A percentile compares a stretch with the other conserved stretches of the same genome.
These are phyloP conservation scores for Magnolia kwangsiensis DNA, from an alignment of 164 flowering plant species.

Conservation along the genomic window DNA sequence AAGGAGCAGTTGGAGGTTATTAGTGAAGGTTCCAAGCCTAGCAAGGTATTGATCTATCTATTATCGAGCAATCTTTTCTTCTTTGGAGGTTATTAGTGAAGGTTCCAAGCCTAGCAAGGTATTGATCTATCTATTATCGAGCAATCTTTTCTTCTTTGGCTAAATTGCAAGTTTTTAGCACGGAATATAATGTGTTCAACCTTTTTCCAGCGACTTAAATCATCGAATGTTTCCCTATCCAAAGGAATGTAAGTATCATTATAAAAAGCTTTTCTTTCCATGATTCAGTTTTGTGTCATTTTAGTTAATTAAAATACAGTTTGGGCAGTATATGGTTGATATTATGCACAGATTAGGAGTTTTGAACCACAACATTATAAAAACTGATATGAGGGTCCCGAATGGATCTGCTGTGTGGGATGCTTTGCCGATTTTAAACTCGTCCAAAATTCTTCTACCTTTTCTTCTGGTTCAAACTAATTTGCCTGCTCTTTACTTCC, in stretches of 20 bases:
- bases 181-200: not conserved
- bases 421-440: not conserved
- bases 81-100: conserved; percentile 70
- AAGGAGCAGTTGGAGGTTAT: too few relatives aligned
- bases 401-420: not conserved
- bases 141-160: not conserved
- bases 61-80: too few relatives aligned
- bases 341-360: not conserved
- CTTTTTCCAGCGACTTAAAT: conserved; percentile 43
- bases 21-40: too few relatives aligned
- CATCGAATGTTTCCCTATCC: conserved; percentile 25
- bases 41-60: too few relatives aligned
- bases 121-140: conserved; percentile 6
- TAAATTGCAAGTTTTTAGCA: not conserved
- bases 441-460: not conserved
- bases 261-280: not conserved
- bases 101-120: conserved; percentile 51
- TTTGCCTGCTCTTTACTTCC: too few relatives aligned
- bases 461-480: too few relatives aligned
- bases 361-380: not conserved
- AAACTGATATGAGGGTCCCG: not conserved
- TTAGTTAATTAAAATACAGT: not conserved
- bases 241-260: conserved; percentile 43
- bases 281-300: not conserved
- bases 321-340: not conserved